Conservation (phyloP, 1,139 yeast genomes). For the Geotrichum restrictum region DNA sequence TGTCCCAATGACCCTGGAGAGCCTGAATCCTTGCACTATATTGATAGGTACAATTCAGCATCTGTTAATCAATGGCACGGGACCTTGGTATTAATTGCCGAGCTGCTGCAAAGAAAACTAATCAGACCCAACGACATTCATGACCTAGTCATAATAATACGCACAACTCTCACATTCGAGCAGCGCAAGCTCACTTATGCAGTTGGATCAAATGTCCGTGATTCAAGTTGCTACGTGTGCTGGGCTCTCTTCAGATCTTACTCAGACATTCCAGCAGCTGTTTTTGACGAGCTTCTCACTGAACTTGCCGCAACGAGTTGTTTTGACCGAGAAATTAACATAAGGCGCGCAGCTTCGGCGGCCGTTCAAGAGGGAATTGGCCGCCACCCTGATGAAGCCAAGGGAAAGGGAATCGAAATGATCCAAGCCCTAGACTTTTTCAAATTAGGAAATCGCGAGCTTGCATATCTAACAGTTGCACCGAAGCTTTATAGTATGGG, state of each 20-base stretch:
- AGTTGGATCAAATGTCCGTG: conserved; percentile 68
- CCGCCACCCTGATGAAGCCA: conserved; percentile 49
- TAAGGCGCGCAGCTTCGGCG: conserved; percentile 80
- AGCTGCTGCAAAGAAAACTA: conserved; percentile 39
- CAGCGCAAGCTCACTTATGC: conserved; percentile 49
- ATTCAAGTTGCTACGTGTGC: conserved; percentile 73
- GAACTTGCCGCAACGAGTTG: conserved; percentile 50
- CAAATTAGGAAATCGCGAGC: conserved; percentile 43
- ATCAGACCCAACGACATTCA: background rate
- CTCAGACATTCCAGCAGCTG: conserved; percentile 30
- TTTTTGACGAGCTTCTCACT: conserved; percentile 25
- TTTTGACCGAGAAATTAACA: conserved; percentile 68
- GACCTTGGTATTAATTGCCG: conserved; percentile 45
- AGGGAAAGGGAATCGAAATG: conserved; percentile 44
- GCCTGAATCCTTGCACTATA: conserved; percentile 4
- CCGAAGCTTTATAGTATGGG: conserved; percentile 35
- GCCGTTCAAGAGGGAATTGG: conserved; percentile 85
- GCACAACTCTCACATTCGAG: conserved; percentile 50
- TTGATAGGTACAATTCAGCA: conserved; percentile 27
- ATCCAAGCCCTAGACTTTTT: conserved; percentile 57
- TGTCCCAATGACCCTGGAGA: conserved; percentile 7
- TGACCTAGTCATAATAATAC: conserved; percentile 35
- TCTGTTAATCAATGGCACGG: conserved; percentile 46
- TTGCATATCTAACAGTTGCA: conserved; percentile 42
- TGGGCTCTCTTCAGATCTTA: conserved; percentile 58